Evolutionary conservation across 306 rosid genomes (phyloP).

Genomic region (Quercus wislizeni): DNA sequence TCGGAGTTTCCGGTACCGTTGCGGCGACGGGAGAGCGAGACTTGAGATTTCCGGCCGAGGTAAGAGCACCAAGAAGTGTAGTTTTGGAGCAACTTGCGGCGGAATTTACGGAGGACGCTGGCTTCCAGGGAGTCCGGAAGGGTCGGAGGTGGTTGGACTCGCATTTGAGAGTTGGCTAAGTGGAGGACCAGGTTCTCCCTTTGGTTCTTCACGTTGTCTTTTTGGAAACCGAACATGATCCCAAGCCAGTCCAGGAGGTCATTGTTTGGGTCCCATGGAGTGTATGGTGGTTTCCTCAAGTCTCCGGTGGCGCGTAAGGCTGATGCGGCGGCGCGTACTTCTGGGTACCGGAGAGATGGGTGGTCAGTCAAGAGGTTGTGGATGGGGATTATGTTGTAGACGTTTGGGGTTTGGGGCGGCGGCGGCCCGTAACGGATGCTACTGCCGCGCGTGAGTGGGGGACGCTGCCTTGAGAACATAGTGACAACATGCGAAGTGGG

Average conservation of each 20-base stretch:
- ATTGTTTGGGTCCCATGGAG: conserved; percentile 48
- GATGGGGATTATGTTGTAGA: conserved; percentile 82
- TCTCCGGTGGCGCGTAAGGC: conserved; percentile 74
- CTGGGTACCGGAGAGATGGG: conserved; percentile 78
- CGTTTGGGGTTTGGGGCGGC: conserved; percentile 18
- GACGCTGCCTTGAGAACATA: conserved; percentile 22
- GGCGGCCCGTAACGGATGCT: background rate
- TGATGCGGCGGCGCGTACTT: conserved; percentile 82
- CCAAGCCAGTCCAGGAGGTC: conserved; percentile 88
- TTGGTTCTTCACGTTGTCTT: conserved; percentile 84
- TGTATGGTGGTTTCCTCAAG: conserved; percentile 64
- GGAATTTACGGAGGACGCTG: conserved; percentile 49
- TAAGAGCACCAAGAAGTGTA: conserved; percentile 79
- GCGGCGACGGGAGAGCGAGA: conserved; percentile 30
- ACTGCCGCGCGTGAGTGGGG: conserved; percentile 9
- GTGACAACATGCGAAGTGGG: too few relatives aligned
- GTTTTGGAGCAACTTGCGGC: conserved; percentile 59
- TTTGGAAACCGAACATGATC: conserved; percentile 67
- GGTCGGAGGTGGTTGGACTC: conserved; percentile 50
- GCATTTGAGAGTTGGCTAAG: conserved; percentile 92
- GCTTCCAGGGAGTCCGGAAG: conserved; percentile 47
- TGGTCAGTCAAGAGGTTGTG: conserved; percentile 72
- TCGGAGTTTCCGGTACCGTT: background rate
- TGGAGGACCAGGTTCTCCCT: conserved; percentile 94
- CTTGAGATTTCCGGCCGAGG: conserved; percentile 57